phyloP scores from a whole-genome alignment of 305 asterid species.

The Fraxinus velutina region DNA sequence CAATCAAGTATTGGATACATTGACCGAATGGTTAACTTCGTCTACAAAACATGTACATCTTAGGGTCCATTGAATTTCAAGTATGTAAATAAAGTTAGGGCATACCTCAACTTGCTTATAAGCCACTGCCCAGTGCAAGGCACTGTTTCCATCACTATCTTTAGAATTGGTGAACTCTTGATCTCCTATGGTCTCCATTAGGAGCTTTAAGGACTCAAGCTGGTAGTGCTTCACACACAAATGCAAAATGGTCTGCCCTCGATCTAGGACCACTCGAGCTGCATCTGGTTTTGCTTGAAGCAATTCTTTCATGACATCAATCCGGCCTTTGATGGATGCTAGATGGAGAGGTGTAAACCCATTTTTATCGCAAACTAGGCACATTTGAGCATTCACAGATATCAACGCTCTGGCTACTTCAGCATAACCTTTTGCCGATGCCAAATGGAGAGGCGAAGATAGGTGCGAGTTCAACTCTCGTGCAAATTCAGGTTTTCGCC shows the following conservation, averaged over 20 bases:
- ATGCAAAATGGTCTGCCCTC: slow-evolving; percentile 25
- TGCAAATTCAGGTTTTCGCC: slow-evolving; percentile 16
- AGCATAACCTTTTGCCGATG: slow-evolving; percentile 26
- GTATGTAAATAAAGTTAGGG: not conserved
- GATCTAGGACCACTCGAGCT: slow-evolving; percentile 14
- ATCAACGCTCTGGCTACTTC: slow-evolving; percentile 18
- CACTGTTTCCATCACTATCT: slow-evolving; percentile 32
- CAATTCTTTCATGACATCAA: slow-evolving; percentile 26
- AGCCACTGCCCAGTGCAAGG: slow-evolving; percentile 33
- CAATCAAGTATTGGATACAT: not conserved
- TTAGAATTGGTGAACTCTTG: slow-evolving; percentile 19
- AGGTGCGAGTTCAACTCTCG: slow-evolving; percentile 22
- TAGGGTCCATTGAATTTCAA: not conserved
- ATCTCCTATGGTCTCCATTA: not conserved
- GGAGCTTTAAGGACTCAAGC: slow-evolving; percentile 29
- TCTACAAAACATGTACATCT: not conserved
- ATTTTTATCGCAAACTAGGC: slow-evolving; percentile 24
- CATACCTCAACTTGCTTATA: slow-evolving; percentile 34
- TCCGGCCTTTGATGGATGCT: slow-evolving; percentile 33
- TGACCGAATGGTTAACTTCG: not conserved
- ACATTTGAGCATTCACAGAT: slow-evolving; percentile 15
- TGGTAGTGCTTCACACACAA: slow-evolving; percentile 35
- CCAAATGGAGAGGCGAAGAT: slow-evolving; percentile 36
- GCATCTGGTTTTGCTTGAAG: slow-evolving; percentile 21
- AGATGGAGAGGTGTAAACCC: slow-evolving; percentile 39